Base-by-base conservation (phyloP, 495 filamentous ascomycete species). In the Penicillium subrubescens region DNA sequence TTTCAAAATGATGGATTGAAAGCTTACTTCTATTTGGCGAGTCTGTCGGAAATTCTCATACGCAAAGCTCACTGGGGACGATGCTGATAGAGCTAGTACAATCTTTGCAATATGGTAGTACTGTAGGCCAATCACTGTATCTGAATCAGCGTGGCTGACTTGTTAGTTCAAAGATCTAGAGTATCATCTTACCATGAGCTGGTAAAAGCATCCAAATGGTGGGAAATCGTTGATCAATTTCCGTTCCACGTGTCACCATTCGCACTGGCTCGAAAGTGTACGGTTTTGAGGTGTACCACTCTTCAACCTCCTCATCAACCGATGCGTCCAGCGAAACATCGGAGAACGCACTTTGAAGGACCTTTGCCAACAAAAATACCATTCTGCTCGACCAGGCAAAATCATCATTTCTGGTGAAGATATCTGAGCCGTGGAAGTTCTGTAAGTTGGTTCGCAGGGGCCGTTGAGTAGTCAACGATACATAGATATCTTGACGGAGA, bases 101-200 rank as follows among this genome's bases (percentile, higher is more conserved):
- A 76, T 76, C 59, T 73, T 74, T 4, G 74, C 72, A 31, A 76
- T 67, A 34, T 76, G 70, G 34, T 71, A 76, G 43, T 74, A 76
- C 59, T 76, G 74, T 10, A 74, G 39, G 19, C 74, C 72, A 57
- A 76, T 61, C 29, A 72, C 74, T 75, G 27, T 2, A 34, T 21
- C 25, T 2, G 21, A n/a, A 5, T 31, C 25, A 52, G 27, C 37
- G 15, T 14, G 12, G 35, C 10, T 41, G 2, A 2, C 43, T 48
- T 31, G 12, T 23, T 46, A 14, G 53, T 34, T 14, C 17, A 23
- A 27, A 17, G 21, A 5, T 31, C 25, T 29, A 21, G 7, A 37
- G 17, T 19, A 2, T n/a, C 1, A 12, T 60, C 6, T 23, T 48
- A 76, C 74, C 74, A 59, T 76, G 73, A 19, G 74, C 73, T 1